These are phyloP conservation scores for Blastocystis sp. DNA, from an alignment of 352 stramenopile species.

Conservation along the genomic window DNA sequence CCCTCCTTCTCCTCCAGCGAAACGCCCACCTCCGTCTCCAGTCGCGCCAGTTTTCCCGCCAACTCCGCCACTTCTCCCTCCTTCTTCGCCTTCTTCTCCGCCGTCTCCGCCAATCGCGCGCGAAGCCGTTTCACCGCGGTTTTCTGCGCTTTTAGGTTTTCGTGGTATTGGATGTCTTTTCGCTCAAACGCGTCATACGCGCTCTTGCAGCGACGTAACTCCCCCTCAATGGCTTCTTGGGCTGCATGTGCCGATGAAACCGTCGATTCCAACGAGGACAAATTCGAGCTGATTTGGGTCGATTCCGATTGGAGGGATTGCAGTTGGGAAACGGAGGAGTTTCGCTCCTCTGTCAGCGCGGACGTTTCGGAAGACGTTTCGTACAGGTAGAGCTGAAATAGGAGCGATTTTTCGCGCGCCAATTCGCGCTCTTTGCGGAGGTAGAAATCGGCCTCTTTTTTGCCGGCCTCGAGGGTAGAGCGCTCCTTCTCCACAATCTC, in stretches of 20 bases:
- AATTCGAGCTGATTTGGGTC: constrained; percentile 70
- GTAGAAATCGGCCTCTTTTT: constrained; percentile 82
- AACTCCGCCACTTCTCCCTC: constrained; percentile 73
- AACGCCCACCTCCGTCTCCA: constrained; percentile 65
- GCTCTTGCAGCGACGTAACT: constrained; percentile 78
- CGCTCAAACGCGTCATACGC: constrained; percentile 86
- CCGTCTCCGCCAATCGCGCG: constrained; percentile 73
- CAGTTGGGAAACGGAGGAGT: constrained; percentile 65
- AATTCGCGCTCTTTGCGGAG: constrained; percentile 86
- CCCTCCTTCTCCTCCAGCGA: constrained; percentile 51
- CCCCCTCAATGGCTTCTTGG: constrained; percentile 69
- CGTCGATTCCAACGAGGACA: too few relatives aligned
- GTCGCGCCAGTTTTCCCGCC: constrained; percentile 69
- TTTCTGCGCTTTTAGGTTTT: constrained; percentile 91
- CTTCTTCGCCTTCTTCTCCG: constrained; percentile 75
- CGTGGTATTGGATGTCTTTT: constrained; percentile 87
- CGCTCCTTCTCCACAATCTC: constrained; percentile 84
- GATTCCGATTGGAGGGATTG: constrained; percentile 64
- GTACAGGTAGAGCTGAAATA: constrained; percentile 84
- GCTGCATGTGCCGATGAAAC: too few relatives aligned
- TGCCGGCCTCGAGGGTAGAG: constrained; percentile 80
- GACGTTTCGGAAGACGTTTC: constrained; percentile 68
- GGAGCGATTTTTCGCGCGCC: constrained; percentile 84
- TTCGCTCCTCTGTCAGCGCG: constrained; percentile 66
- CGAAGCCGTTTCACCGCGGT: constrained; percentile 79